A percentile compares a stretch with the other conserved stretches of the same genome.
These are phyloP conservation scores for Thermomyces lanuginosus DNA, from an alignment of 2,329 filamentous ascomycete species.

Conservation along the genomic window DNA sequence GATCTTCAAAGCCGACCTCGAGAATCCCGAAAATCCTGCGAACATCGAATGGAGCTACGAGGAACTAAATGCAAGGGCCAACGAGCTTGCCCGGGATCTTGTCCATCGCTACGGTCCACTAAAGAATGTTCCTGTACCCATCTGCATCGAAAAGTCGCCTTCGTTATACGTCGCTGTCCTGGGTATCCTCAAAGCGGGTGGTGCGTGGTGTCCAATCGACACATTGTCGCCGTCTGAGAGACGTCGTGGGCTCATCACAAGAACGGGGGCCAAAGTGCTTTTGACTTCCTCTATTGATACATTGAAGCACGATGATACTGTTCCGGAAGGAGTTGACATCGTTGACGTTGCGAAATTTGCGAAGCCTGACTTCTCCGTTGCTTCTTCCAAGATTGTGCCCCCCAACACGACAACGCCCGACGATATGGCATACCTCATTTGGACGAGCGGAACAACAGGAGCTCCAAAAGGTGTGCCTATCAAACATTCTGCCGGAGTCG, in stretches of 20 bases:
- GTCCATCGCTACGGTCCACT: constrained; percentile 12
- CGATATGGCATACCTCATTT: constrained; percentile 4
- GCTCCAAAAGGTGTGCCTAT: constrained; percentile 3
- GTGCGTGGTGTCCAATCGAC: constrained; percentile 22
- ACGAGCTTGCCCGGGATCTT: constrained; percentile 17
- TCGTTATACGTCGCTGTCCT: constrained; percentile 1
- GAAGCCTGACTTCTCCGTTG: background rate
- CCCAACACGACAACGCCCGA: background rate
- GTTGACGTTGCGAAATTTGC: constrained; percentile 15
- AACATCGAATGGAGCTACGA: constrained; percentile 18
- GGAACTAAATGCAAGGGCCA: constrained; percentile 21
- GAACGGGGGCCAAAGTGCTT: constrained; percentile 17
- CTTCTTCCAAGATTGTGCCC: background rate
- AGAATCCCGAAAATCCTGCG: constrained; percentile 7
- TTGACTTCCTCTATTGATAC: constrained; percentile 13
- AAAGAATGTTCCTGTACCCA: constrained; percentile 9
- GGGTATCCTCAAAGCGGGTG: constrained; percentile 4
- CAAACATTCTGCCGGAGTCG: constrained; percentile 14
- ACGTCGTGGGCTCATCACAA: constrained; percentile 23
- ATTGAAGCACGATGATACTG: constrained; percentile 10
- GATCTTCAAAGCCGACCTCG: constrained; percentile 15
- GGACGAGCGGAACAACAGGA: constrained; percentile 4
- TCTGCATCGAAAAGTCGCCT: constrained; percentile 3
- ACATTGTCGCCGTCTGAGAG: constrained; percentile 22
- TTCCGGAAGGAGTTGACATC: constrained; percentile 13